These are phyloP conservation scores for Ceratocystis destructans DNA, from an alignment of 2,329 filamentous ascomycete genomes.

Conservation along the genomic window DNA sequence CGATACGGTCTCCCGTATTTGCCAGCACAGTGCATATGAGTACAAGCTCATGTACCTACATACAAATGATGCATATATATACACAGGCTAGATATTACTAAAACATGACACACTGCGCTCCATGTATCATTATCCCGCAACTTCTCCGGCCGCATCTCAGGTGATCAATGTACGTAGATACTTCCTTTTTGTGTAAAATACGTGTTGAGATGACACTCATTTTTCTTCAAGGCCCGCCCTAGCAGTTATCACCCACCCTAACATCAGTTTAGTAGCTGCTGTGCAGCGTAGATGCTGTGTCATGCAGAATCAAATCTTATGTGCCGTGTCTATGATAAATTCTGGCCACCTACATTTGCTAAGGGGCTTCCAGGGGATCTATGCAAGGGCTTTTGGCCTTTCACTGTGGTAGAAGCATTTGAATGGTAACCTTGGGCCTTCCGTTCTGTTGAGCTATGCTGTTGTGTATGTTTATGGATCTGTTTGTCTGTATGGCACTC, in stretches of 20 bases:
- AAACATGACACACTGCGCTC: neutral
- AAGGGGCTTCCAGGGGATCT: neutral
- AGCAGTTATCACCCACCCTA: neutral
- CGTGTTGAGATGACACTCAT: neutral
- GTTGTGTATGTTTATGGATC: neutral
- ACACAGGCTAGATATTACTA: neutral
- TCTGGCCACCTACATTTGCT: neutral
- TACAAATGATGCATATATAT: neutral
- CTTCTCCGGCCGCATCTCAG: neutral
- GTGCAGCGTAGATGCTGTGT: slow-evolving; percentile 1
- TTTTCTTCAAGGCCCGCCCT: neutral
- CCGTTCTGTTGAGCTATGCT: neutral
- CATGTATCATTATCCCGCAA: neutral
- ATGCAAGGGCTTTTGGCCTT: slow-evolving; percentile 2
- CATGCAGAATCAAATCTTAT: slow-evolving; percentile 1
- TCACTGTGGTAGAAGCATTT: neutral
- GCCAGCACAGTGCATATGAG: slow-evolving; percentile 1
- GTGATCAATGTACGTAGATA: neutral
- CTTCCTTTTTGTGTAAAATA: neutral
- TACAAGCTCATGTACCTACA: neutral
- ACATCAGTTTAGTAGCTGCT: neutral
- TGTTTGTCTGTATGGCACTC: neutral
- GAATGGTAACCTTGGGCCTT: neutral
- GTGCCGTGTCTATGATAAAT: neutral
- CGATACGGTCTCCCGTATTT: neutral